phyloP scores from a whole-genome alignment of 257 asterid species.

The Ocimum tenuiflorum region DNA sequence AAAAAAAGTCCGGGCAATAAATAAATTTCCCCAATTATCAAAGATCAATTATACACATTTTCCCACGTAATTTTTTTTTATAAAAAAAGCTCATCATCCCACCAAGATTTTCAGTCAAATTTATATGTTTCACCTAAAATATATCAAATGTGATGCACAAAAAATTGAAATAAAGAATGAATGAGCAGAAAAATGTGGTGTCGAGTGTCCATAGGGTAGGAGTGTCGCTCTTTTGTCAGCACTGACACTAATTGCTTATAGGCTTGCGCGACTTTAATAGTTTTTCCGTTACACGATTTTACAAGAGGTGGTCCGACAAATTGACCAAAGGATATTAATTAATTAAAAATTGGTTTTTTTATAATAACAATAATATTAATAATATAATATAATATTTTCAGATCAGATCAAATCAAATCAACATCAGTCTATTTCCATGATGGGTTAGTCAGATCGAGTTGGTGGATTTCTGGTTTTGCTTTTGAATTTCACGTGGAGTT shows the following conservation, averaged over 20 bases:
- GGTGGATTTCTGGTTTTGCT: constrained; percentile 42
- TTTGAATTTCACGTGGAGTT: constrained; percentile 29
- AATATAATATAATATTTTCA: neutral
- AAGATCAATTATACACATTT: too few relatives aligned
- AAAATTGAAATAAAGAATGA: too few relatives aligned
- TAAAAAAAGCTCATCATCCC: too few relatives aligned
- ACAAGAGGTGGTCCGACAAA: constrained; percentile 15
- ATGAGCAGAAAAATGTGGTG: constrained; percentile 6
- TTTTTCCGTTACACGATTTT: neutral
- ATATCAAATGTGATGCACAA: too few relatives aligned
- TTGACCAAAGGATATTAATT: constrained; percentile 19
- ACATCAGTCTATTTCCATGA: constrained; percentile 31
- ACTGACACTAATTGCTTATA: neutral
- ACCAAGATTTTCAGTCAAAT: too few relatives aligned
- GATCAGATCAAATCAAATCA: constrained; percentile 42
- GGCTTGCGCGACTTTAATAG: constrained; percentile 5
- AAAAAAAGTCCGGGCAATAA: too few relatives aligned
- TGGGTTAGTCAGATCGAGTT: constrained; percentile 33
- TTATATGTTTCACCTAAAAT: too few relatives aligned
- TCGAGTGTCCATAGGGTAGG: constrained; percentile 17
- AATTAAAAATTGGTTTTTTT: neutral
- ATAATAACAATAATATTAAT: constrained; percentile 19
- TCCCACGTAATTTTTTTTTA: too few relatives aligned
- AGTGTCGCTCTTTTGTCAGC: constrained; percentile 19
- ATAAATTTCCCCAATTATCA: too few relatives aligned